Evolutionary conservation across 2,329 filamentous ascomycete species (phyloP).

Genomic region (Penicillium palitans): DNA sequence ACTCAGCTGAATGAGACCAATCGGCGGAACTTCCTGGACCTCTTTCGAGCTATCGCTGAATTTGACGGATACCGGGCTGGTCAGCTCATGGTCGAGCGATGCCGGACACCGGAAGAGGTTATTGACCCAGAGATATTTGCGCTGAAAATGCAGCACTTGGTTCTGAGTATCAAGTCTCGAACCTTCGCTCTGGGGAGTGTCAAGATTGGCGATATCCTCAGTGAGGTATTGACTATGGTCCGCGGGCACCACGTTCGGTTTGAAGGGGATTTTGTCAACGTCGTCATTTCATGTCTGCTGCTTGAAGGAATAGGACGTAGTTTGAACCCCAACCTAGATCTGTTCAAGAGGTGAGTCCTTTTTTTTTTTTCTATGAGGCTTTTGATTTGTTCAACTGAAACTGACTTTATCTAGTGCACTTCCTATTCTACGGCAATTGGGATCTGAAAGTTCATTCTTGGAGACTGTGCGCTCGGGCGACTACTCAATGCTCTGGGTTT

Average conservation of each 20-base stretch:
- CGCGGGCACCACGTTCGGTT: slow-evolving; percentile 86
- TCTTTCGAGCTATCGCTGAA: slow-evolving; percentile 93
- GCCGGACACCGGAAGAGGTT: slow-evolving; percentile 86
- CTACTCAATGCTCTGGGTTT: slow-evolving; percentile 84
- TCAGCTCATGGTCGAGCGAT: slow-evolving; percentile 92
- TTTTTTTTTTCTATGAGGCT: neutral
- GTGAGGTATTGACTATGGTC: slow-evolving; percentile 89
- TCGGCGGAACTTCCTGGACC: slow-evolving; percentile 84
- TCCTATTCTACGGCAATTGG: slow-evolving; percentile 85
- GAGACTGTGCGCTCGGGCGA: slow-evolving; percentile 70
- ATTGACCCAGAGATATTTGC: slow-evolving; percentile 88
- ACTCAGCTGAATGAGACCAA: slow-evolving; percentile 89
- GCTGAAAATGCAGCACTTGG: slow-evolving; percentile 93
- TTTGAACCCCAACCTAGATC: slow-evolving; percentile 81
- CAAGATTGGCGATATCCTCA: slow-evolving; percentile 92
- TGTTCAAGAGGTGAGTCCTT: slow-evolving; percentile 67
- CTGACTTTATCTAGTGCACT: slow-evolving; percentile 61
- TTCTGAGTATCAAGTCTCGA: slow-evolving; percentile 82
- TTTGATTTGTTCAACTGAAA: neutral
- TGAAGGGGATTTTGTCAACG: slow-evolving; percentile 97
- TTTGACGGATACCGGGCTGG: slow-evolving; percentile 97
- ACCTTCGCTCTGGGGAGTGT: slow-evolving; percentile 92
- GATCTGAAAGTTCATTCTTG: slow-evolving; percentile 57
- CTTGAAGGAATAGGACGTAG: slow-evolving; percentile 90
- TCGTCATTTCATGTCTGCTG: slow-evolving; percentile 90